Base-by-base conservation (phyloP, 2,329 filamentous ascomycete genomes). In the Hymenotorrendiella dingleyae region DNA sequence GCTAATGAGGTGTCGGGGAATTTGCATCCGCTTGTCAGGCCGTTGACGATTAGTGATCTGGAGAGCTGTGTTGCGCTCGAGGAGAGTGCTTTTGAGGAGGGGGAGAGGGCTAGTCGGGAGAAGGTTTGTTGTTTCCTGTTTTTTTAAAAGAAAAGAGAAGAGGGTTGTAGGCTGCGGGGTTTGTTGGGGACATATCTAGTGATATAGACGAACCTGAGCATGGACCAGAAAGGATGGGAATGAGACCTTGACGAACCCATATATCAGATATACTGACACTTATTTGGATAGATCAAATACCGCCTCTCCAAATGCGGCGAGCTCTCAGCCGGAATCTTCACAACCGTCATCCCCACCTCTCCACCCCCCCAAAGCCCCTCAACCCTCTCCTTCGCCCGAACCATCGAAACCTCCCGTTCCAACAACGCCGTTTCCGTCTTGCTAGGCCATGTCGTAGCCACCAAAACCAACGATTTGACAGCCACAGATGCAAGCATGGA, bases 401-500 rank as follows among this genome's bases (percentile, higher is more conserved):
- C 73, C 27, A 72, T 86, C 53, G 76, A 86, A 61, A 73, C 74
- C 49, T 67, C 74, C 58, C 67, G 77, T n/a, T 59, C 68, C 34
- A 69, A 79, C 53, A 75, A 75, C 48, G 71, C 67, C 30, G 62
- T 69, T 45, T 71, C 73, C 47, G 72, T 86, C 33, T 72, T 95
- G 19, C 71, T 95, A 36, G 89, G 79, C 28, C 86, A 94, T 64
- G 73, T 91, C 52, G 71, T 94, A 48, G 76, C 84, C 16, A 90
- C 88, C 10, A 82, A 85, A 52, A 84, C 81, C 27, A 69, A 71
- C 27, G 74, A 76, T 38, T 59, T 66, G 0, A 64, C 77, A 30
- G 78, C 94, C 42, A 85, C 80, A 1, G 88, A 94, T 57, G 71
- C 72, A 6, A 80, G 86, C 50, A 94, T 95, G 86, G 75, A 72